These are phyloP conservation scores for Fusarium nodosum DNA, from an alignment of 2,329 filamentous ascomycete species.

Conservation along the genomic window DNA sequence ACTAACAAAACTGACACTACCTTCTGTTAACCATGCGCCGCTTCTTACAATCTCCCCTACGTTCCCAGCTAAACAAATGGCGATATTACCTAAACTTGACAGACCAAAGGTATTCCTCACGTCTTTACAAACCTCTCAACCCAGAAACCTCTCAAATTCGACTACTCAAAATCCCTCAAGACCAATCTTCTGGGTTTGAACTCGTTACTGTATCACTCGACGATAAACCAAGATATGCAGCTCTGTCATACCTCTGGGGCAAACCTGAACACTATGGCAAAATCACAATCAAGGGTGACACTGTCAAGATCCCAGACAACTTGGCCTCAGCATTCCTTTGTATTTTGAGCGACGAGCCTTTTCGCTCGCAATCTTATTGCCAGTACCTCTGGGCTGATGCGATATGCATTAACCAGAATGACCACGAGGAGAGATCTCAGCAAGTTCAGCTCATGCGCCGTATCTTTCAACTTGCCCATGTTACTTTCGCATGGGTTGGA, in stretches of 20 bases:
- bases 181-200: constrained; percentile 2
- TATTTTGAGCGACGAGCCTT: neutral
- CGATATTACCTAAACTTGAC: neutral
- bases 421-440: constrained; percentile 8
- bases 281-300: constrained; percentile 7
- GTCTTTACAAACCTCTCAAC: constrained; percentile 19
- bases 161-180: constrained; percentile 7
- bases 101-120: constrained; percentile 5
- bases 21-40: neutral
- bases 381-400: constrained; percentile 10
- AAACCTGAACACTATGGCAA: neutral
- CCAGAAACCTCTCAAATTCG: constrained; percentile 5
- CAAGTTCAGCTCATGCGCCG: constrained; percentile 24
- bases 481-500: constrained; percentile 7
- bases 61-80: neutral
- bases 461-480: constrained; percentile 6
- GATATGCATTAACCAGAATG: constrained; percentile 17
- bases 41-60: neutral
- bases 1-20: neutral
- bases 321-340: constrained; percentile 15
- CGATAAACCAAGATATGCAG: constrained; percentile 18
- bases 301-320: constrained; percentile 14
- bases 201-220: constrained; percentile 11
- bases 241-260: constrained; percentile 22
- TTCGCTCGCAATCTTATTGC: neutral